Evolutionary conservation across 2,329 filamentous ascomycete genomes (phyloP).

Genomic region (Nemania diffusa): DNA sequence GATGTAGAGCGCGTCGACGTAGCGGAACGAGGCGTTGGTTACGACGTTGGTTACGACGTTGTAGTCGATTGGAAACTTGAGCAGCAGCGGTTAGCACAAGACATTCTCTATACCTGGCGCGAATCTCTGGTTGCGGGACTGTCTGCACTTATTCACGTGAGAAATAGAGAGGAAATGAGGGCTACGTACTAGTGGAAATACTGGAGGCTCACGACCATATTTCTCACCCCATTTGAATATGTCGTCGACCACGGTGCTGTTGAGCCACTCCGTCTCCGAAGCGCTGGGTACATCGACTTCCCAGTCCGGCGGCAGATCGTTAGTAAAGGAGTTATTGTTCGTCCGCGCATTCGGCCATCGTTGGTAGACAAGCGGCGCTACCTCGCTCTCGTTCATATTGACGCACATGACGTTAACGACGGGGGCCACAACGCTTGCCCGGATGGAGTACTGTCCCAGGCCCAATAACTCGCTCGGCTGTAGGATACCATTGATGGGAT

Average conservation of each 20-base stretch:
- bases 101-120: neutral
- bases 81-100: constrained; percentile 12
- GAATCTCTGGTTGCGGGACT: neutral
- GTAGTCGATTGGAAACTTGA: constrained; percentile 65
- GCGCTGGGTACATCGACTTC: constrained; percentile 53
- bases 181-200: constrained; percentile 59
- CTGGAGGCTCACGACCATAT: constrained; percentile 62
- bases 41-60: constrained; percentile 76
- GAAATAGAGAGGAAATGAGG: neutral
- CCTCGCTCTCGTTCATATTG: constrained; percentile 68
- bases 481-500: constrained; percentile 71
- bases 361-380: constrained; percentile 72
- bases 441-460: constrained; percentile 74
- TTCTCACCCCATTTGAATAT: constrained; percentile 74
- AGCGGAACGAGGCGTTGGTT: constrained; percentile 54
- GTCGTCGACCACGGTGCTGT: constrained; percentile 72
- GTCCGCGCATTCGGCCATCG: constrained; percentile 62
- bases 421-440: constrained; percentile 76
- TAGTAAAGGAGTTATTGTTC: constrained; percentile 43
- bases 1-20: constrained; percentile 70
- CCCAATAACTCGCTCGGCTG: constrained; percentile 74
- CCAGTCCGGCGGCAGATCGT: constrained; percentile 9
- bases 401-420: constrained; percentile 78
- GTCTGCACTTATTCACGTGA: neutral
- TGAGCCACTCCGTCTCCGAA: constrained; percentile 55